Base-by-base conservation (phyloP, 352 stramenopile genomes). In the Pythium pectinolyticum region DNA sequence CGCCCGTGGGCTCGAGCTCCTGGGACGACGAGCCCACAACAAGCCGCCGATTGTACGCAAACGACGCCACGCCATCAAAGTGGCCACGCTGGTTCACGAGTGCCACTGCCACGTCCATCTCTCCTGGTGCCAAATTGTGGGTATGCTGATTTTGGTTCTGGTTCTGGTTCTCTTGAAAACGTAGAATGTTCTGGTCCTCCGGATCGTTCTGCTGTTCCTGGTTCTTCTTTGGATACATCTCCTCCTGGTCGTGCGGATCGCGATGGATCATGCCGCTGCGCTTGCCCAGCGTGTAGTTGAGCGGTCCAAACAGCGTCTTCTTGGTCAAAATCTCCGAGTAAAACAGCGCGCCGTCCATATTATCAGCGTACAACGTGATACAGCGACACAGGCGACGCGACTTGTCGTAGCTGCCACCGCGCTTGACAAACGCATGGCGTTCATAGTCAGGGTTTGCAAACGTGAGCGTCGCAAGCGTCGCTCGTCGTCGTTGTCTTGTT, bases 281-380 rank as follows among this genome's bases (percentile, higher is more conserved):
- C 59, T 67, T 74, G 20, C 65, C 58, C 15, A 69, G 31, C 37
- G 77, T 68, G 46, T 73, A 73, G 41, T 56, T 64, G 19, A 72
- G 55, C 27, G 72, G 68, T 1, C 58, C 51, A 45, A 67, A 67
- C n/a, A 70, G 28, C 19, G 61, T 52, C 20, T 22, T 40, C 25
- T 68, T 70, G 6, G 48, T 54, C 22, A 71, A 47, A 28, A 74
- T 73, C 51, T 83, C 78, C 14, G 57, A 67, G 53, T 59, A 86
- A 40, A 78, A 81, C 15, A 89, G 43, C 19, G 80, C 80, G 24
- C 66, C 49, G 57, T 87, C 61, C 52, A 63, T 63, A 20, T 48
- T 52, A 51, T 89, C 79, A 5, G 72, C 80, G 28, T 88, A 74
- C 10, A 89, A 50, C 17, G 78, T 88, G 43, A 89, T 79, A 20